Conservation (phyloP, 306 rosid genomes). For the Trifolium repens region DNA sequence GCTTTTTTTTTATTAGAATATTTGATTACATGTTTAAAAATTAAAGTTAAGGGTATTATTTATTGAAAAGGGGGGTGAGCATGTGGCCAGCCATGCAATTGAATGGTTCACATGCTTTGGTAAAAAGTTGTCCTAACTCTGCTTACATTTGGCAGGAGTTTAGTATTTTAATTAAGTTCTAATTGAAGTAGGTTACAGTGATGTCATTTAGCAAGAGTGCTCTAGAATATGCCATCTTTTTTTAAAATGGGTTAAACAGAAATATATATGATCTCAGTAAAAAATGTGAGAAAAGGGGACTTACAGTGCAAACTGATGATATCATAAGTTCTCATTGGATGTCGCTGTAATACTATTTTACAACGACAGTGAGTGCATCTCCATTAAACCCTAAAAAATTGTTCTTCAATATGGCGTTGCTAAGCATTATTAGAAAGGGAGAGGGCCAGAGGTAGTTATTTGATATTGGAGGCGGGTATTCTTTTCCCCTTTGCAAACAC, state of each 20-base stretch:
- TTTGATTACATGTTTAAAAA: conserved; percentile 46
- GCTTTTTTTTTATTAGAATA: conserved; percentile 41
- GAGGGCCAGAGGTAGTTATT: background rate
- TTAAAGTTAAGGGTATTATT: conserved; percentile 25
- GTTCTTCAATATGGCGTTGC: background rate
- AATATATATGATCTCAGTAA: background rate
- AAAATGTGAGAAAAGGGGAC: background rate
- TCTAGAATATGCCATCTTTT: conserved; percentile 28
- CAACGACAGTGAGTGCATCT: background rate
- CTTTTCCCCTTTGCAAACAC: conserved; percentile 23
- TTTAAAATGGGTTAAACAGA: background rate
- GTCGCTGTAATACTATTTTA: background rate
- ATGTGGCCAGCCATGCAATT: conserved; percentile 61
- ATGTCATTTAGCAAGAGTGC: conserved; percentile 40
- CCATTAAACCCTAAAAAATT: background rate
- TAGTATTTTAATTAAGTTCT: conserved; percentile 38
- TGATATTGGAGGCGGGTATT: background rate
- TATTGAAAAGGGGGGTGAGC: conserved; percentile 44
- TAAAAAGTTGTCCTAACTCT: conserved; percentile 42
- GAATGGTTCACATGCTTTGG: conserved; percentile 58
- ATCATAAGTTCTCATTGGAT: background rate
- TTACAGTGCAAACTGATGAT: background rate
- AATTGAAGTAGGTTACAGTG: conserved; percentile 41
- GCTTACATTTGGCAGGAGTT: conserved; percentile 31
- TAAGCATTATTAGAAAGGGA: background rate